Evolutionary conservation across 176 grass and related monocot species (phyloP), one percentile per base, ranked within the genome.

Genomic region (Triticum turgidum): DNA sequence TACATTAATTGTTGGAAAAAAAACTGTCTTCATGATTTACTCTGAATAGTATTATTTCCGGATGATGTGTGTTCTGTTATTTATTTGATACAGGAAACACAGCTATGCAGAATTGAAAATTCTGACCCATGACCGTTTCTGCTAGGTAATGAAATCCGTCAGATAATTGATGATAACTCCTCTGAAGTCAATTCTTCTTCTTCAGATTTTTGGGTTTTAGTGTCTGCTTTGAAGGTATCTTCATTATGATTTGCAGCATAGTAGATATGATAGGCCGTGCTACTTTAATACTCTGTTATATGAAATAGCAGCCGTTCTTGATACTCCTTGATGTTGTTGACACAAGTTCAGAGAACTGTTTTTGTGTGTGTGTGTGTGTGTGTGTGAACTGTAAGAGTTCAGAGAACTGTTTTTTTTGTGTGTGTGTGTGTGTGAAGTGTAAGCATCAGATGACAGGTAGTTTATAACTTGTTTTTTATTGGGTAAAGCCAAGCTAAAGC

Each of bases 141-240:
- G n/a, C 66, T 87, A 98, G 96, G 93, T 89, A 69, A 94, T 73
- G 89, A 94, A 25, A 81, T 98, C 75, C 61, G 67, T 73, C 84
- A 91, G 44, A 89, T 98, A 74, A 84, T 98, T 35, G 85, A 98
- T 47, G 96, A 96, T 92, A 86, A n/a, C 87, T 87, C 89, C n/a
- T 38, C 82, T 73, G 89, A 98, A 92, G 91, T 96, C 25, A 86
- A 88, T 69, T 86, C 89, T 35, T 91, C 80, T 84, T 96, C 96
- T 13, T 73, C 93, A 82, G 92, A 98, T 91, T 98, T 98, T 80
- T 98, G 93, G 93, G 82, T 98, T 89, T 92, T 98, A 92, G 93
- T 98, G 39, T 86, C 96, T 89, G 96, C 96, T 87, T 94, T 96
- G 67, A 98, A 98, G 96, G 96, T 98, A 86, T 71, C 30, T 85